These are phyloP conservation scores for Alternaria angustiovoidea DNA, from an alignment of 2,329 filamentous ascomycete species.

Conservation along the genomic window DNA sequence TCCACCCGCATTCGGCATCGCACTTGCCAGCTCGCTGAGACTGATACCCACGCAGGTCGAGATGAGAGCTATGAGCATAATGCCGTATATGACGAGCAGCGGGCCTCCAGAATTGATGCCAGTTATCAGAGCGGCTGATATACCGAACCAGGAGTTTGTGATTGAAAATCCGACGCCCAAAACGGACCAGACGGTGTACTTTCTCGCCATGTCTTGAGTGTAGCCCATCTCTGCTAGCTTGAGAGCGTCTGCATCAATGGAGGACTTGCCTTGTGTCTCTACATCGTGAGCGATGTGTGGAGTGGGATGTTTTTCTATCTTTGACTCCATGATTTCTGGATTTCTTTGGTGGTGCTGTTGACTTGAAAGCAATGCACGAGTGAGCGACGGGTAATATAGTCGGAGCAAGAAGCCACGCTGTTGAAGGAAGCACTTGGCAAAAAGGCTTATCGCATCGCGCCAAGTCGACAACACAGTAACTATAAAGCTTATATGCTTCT, in stretches of 20 bases:
- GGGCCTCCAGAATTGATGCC: constrained; percentile 62
- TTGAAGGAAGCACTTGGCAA: constrained; percentile 14
- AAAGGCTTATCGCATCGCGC: constrained; percentile 18
- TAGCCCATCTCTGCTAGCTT: constrained; percentile 60
- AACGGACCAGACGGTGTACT: constrained; percentile 59
- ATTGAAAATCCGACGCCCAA: constrained; percentile 61
- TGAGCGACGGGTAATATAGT: neutral
- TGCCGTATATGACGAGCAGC: constrained; percentile 59
- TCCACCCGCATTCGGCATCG: constrained; percentile 61
- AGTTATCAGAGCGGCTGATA: constrained; percentile 59
- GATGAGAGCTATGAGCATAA: constrained; percentile 57
- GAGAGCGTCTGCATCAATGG: constrained; percentile 51
- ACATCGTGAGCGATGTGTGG: constrained; percentile 19
- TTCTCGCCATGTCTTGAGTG: constrained; percentile 57
- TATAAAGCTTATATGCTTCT: constrained; percentile 12
- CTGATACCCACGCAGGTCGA: constrained; percentile 57
- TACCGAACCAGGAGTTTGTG: constrained; percentile 62
- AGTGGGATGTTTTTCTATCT: constrained; percentile 23
- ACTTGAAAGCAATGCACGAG: neutral
- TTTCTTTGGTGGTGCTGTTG: neutral
- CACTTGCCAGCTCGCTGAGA: constrained; percentile 58
- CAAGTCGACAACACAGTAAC: constrained; percentile 11
- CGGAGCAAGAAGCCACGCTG: neutral
- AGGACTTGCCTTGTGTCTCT: constrained; percentile 13
- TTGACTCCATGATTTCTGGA: constrained; percentile 11